Conservation (phyloP, 202 grass and related monocot genomes). For the Dendrocalamus latiflorus region DNA sequence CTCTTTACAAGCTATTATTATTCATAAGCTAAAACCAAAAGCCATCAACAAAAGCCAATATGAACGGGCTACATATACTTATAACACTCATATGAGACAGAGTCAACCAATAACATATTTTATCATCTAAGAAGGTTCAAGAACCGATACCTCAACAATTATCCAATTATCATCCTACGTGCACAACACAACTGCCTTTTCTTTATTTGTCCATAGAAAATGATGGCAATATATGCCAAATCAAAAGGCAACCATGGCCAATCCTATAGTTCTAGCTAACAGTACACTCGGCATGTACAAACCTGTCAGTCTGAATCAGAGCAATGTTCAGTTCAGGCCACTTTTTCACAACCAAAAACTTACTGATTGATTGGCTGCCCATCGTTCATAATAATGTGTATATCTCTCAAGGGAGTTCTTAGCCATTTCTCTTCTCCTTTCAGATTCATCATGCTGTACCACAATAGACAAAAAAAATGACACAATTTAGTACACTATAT, state of each 20-base stretch:
- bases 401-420: conserved; percentile 99
- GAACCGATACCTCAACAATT: neutral
- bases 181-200: neutral
- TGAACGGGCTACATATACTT: too few relatives aligned
- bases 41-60: too few relatives aligned
- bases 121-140: too few relatives aligned
- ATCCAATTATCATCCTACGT: neutral
- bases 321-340: neutral
- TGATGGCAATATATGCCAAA: neutral
- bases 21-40: too few relatives aligned
- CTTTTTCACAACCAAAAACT: conserved; percentile 24
- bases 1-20: too few relatives aligned
- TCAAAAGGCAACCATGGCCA: neutral
- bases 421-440: conserved; percentile 99
- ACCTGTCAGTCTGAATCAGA: neutral
- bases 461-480: conserved; percentile 17
- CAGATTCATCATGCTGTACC: conserved; percentile 96
- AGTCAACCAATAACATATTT: too few relatives aligned
- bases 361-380: conserved; percentile 99
- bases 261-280: neutral
- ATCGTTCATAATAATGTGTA: conserved; percentile 99
- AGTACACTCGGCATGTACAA: neutral
- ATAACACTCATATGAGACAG: too few relatives aligned
- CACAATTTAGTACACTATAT: neutral
- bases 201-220: neutral